Base-by-base conservation (phyloP, 768 basidiomycete genomes). In the Boletales sp. region DNA sequence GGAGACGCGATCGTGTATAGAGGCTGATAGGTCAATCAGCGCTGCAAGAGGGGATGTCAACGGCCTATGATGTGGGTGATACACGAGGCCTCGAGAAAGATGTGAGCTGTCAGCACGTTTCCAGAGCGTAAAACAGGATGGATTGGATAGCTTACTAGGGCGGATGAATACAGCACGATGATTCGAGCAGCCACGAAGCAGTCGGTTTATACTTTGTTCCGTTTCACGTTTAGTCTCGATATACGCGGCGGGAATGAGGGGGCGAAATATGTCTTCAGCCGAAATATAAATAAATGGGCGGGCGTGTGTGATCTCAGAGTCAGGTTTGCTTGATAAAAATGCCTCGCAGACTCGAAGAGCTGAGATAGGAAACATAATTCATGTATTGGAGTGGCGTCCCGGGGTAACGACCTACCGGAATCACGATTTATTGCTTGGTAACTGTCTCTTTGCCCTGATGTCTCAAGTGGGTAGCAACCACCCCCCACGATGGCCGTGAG, bases 191-290 rank as follows among this genome's bases (percentile, higher is more conserved):
- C 65, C 64, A 17, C 55, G 54, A 58, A 83, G 73, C 62, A 86
- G 75, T 29, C 72, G 63, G 40, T 73, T 74, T 51, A 98, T 90
- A 30, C 72, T 74, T 32, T 69, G 62, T 65, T 99, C 97, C 8
- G 97, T 93, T 60, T 93, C 82, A 17, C 94, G 83, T 72, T 99
- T 99, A n/a, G 90, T 87, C 63, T 87, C 78, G 60, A 98, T 92
- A 71, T 99, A 99, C 32, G 88, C 73, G 0, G 80, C 76, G 27
- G 94, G 83, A 43, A 98, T 80, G 60, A 95, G 61, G 24, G 95
- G 97, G 13, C 90, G 82, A 70, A 84, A 93, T 41, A 95, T 81
- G 18, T 68, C 66, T 62, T 95, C 95, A 7, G 97, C 97, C 43
- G 97, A 99, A 49, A 99, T 76, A 70, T 90, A 98, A 36, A 98